These are phyloP conservation scores for Cytospora leucostoma DNA, from an alignment of 2,329 filamentous ascomycete species.

Conservation along the genomic window DNA sequence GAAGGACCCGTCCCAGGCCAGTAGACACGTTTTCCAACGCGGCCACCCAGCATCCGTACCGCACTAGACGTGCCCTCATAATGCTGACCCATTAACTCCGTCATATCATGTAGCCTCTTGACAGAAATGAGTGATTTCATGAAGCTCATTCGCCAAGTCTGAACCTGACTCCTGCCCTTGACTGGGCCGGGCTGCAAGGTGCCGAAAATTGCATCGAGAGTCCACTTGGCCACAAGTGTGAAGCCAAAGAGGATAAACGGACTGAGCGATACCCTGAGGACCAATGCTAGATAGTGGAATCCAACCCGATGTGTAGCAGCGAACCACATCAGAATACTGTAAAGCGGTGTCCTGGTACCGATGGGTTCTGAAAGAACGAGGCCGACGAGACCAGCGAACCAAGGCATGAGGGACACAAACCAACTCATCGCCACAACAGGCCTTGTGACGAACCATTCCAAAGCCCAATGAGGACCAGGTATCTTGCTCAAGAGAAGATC, in stretches of 20 bases:
- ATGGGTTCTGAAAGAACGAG: conserved; percentile 45
- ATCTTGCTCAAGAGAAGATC: conserved; percentile 42
- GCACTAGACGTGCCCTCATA: conserved; percentile 57
- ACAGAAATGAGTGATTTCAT: conserved; percentile 48
- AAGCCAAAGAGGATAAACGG: conserved; percentile 49
- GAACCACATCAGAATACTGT: conserved; percentile 52
- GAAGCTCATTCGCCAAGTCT: conserved; percentile 47
- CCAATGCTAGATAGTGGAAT: conserved; percentile 52
- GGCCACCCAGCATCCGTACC: conserved; percentile 52
- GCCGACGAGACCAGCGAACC: conserved; percentile 47
- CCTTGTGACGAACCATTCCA: conserved; percentile 44
- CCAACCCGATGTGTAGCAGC: conserved; percentile 47
- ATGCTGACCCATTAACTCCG: conserved; percentile 54
- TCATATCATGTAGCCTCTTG: conserved; percentile 48
- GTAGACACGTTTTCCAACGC: conserved; percentile 55
- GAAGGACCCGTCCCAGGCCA: conserved; percentile 59
- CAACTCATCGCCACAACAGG: conserved; percentile 45
- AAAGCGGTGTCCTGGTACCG: conserved; percentile 39
- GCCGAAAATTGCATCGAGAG: conserved; percentile 45
- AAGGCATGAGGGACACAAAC: conserved; percentile 48
- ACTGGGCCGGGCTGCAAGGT: conserved; percentile 38
- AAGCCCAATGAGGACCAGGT: conserved; percentile 48
- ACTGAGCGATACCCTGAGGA: conserved; percentile 42
- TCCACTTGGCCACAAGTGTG: conserved; percentile 43
- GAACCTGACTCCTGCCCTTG: conserved; percentile 38